Evolutionary conservation across 2,329 filamentous ascomycete genomes (phyloP).

Genomic region (Sordariomycetes sp.): DNA sequence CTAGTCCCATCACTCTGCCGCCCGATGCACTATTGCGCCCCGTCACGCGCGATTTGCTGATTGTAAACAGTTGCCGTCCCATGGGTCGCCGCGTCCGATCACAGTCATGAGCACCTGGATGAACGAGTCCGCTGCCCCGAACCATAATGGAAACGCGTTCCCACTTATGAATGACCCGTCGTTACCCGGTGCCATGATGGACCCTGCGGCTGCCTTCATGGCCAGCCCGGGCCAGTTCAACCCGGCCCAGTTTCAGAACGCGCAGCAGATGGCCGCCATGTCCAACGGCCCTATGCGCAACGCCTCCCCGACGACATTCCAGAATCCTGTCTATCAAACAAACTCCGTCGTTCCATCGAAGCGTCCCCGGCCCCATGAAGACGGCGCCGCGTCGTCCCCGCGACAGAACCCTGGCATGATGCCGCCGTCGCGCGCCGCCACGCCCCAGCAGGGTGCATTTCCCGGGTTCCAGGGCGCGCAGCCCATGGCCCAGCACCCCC

Average conservation of each 20-base stretch:
- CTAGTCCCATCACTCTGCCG: not conserved
- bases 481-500: slow-evolving; percentile 49
- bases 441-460: slow-evolving; percentile 51
- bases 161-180: slow-evolving; percentile 46
- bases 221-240: slow-evolving; percentile 47
- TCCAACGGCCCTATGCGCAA: slow-evolving; percentile 78
- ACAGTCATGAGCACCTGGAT: slow-evolving; percentile 55
- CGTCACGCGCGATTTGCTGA: slow-evolving; percentile 1
- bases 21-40: not conserved
- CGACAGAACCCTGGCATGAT: slow-evolving; percentile 61
- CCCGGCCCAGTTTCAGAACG: slow-evolving; percentile 41
- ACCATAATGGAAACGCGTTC: slow-evolving; percentile 58
- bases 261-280: slow-evolving; percentile 41
- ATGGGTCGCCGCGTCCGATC: slow-evolving; percentile 1
- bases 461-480: slow-evolving; percentile 51
- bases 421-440: slow-evolving; percentile 80
- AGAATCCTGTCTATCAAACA: slow-evolving; percentile 69
- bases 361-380: slow-evolving; percentile 67
- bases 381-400: slow-evolving; percentile 74
- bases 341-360: slow-evolving; percentile 85
- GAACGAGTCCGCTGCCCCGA: slow-evolving; percentile 54
- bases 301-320: slow-evolving; percentile 64
- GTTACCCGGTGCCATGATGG: slow-evolving; percentile 42
- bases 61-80: not conserved
- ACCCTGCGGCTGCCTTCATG: slow-evolving; percentile 48